Conservation (phyloP, 2,329 filamentous ascomycete species). For the Akanthomyces muscarius region DNA sequence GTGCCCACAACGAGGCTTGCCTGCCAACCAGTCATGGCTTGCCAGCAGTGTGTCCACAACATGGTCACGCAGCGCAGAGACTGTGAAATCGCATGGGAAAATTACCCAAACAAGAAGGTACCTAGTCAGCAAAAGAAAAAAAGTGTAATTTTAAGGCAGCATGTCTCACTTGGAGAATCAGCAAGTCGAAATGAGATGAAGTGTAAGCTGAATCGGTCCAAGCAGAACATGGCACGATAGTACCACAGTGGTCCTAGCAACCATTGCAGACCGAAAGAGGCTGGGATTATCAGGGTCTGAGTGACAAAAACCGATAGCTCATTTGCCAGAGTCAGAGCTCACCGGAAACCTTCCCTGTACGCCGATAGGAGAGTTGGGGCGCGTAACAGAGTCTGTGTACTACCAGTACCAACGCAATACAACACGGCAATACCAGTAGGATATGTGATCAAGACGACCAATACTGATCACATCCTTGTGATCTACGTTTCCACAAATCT, state of each 20-base stretch:
- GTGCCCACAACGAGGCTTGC: background rate
- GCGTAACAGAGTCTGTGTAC: background rate
- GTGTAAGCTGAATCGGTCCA: background rate
- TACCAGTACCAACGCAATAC: background rate
- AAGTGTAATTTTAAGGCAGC: background rate
- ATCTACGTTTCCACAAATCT: constrained; percentile 6
- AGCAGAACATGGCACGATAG: background rate
- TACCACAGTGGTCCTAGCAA: background rate
- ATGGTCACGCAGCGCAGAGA: background rate
- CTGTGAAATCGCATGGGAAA: background rate
- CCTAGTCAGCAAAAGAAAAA: background rate
- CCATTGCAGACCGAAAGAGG: background rate
- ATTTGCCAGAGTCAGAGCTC: background rate
- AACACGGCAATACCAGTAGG: background rate
- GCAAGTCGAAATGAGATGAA: background rate
- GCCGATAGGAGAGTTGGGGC: background rate
- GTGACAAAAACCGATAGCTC: background rate
- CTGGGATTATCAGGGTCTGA: background rate
- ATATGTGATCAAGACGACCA: background rate
- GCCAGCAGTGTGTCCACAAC: background rate
- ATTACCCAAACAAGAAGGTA: constrained; percentile 6
- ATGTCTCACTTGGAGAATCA: background rate
- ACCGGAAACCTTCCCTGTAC: background rate
- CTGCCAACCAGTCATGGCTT: background rate
- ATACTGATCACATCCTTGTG: background rate